phyloP scores from a whole-genome alignment of 257 asterid species.

The Hygrophila difformis region DNA sequence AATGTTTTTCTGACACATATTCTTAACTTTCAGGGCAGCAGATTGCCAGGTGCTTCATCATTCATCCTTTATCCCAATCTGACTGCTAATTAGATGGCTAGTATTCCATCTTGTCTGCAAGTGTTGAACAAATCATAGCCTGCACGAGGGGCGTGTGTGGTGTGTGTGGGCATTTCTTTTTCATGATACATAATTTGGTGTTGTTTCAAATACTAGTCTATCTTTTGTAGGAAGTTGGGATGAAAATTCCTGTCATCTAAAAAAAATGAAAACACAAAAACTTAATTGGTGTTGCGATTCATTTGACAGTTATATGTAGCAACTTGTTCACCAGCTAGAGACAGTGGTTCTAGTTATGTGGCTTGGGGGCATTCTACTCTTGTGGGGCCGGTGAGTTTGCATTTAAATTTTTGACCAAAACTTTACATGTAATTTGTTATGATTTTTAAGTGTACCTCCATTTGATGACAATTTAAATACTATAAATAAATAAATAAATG shows the following conservation, averaged over 20 bases:
- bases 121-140: too few species aligned
- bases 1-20: conserved; percentile 25
- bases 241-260: too few species aligned
- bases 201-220: too few species aligned
- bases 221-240: too few species aligned
- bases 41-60: conserved; percentile 60
- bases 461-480: not conserved
- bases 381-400: conserved; percentile 74
- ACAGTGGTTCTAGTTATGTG: conserved; percentile 55
- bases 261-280: not conserved
- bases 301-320: conserved; percentile 67
- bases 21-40: conserved; percentile 64
- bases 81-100: too few species aligned
- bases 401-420: conserved; percentile 3
- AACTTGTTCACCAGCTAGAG: conserved; percentile 91
- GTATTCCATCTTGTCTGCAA: too few species aligned
- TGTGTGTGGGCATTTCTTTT: too few species aligned
- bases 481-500: conserved; percentile 12
- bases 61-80: not conserved
- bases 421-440: conserved; percentile 7
- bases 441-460: conserved; percentile 6
- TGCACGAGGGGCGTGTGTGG: too few species aligned
- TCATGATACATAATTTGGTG: too few species aligned
- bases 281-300: conserved; percentile 14
- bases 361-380: conserved; percentile 97